A percentile compares a stretch with the other conserved stretches of the same genome.
These are phyloP conservation scores for Microsporum audouinii DNA, from an alignment of 2,329 filamentous ascomycete species.

Conservation along the genomic window DNA sequence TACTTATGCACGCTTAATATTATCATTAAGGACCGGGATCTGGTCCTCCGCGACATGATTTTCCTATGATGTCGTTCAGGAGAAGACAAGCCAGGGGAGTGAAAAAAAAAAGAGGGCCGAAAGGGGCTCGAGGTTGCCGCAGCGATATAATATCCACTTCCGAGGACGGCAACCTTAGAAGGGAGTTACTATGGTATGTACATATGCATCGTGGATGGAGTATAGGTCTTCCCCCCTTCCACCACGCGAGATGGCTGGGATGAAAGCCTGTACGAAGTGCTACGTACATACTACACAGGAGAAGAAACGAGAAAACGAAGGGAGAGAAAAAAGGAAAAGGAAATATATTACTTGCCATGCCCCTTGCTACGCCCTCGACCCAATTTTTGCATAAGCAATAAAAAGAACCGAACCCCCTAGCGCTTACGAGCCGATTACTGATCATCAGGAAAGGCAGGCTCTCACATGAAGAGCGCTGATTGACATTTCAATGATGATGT, in stretches of 20 bases:
- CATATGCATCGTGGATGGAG: not conserved
- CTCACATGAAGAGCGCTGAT: not conserved
- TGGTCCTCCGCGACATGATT: not conserved
- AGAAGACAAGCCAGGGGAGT: not conserved
- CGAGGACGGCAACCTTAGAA: not conserved
- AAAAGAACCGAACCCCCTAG: not conserved
- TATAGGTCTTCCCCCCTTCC: not conserved
- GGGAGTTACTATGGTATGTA: not conserved
- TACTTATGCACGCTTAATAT: not conserved
- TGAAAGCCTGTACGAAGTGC: not conserved
- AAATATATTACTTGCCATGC: not conserved
- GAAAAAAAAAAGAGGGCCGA: not conserved
- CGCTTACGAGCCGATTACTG: not conserved
- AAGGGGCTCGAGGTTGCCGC: slow-evolving; percentile 1
- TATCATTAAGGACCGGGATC: not conserved
- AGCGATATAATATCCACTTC: not conserved
- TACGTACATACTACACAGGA: not conserved
- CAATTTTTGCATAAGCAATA: no score
- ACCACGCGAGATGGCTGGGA: not conserved
- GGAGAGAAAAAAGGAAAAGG: not conserved
- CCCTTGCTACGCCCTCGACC: not conserved
- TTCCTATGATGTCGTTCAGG: not conserved
- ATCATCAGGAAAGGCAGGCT: not conserved
- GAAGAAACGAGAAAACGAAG: not conserved
- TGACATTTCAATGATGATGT: not conserved